These are phyloP conservation scores for Zymoseptoria ardabiliae DNA, from an alignment of 2,329 filamentous ascomycete genomes.

Conservation along the genomic window DNA sequence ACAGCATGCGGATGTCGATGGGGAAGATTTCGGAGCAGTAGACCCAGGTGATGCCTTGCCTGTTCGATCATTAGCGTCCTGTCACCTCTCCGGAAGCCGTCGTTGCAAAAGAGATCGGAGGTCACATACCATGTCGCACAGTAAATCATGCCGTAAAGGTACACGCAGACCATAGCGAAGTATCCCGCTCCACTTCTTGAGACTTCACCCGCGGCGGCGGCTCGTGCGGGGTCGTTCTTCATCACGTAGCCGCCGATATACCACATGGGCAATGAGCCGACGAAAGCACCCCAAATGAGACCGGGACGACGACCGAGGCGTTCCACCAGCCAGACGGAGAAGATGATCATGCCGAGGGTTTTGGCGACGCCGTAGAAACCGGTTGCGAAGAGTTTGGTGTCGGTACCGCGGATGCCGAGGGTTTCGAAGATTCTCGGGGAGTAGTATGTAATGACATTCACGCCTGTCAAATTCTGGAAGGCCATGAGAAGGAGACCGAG, in stretches of 20 bases:
- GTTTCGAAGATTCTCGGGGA: constrained; percentile 31
- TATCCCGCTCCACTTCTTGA: constrained; percentile 43
- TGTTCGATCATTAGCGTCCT: not conserved
- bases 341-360: constrained; percentile 33
- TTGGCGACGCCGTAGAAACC: constrained; percentile 45
- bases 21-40: constrained; percentile 42
- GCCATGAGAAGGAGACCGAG: constrained; percentile 35
- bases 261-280: constrained; percentile 43
- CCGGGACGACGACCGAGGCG: constrained; percentile 35
- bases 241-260: constrained; percentile 49
- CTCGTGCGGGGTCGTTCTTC: constrained; percentile 42
- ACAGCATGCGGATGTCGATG: constrained; percentile 35
- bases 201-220: constrained; percentile 38
- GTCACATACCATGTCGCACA: constrained; percentile 34
- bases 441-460: constrained; percentile 33
- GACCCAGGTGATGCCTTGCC: constrained; percentile 24
- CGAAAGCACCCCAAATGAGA: constrained; percentile 43
- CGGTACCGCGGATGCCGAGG: constrained; percentile 40
- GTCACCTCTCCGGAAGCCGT: not conserved
- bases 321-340: constrained; percentile 34
- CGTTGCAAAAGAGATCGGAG: not conserved
- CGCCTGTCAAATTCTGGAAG: constrained; percentile 31
- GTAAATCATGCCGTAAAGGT: constrained; percentile 49
- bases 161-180: constrained; percentile 49
- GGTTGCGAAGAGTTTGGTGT: constrained; percentile 40